A percentile compares a stretch with the other conserved stretches of the same genome.
phyloP scores from a whole-genome alignment of 2,329 filamentous ascomycete genomes.

The Raffaelea albimanens region DNA sequence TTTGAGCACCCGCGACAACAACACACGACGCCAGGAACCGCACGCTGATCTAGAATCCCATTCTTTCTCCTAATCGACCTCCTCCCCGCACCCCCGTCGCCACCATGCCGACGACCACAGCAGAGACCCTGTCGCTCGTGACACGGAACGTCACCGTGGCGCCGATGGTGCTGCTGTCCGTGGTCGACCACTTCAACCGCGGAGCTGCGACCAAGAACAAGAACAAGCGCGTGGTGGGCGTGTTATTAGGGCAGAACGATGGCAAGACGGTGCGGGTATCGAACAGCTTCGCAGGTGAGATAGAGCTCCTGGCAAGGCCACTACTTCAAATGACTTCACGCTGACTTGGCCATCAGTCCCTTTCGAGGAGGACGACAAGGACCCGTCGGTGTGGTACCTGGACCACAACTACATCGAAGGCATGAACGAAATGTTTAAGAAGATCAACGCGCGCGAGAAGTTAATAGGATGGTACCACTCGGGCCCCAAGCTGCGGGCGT shows the following conservation, averaged over 20 bases:
- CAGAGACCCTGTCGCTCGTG: slow-evolving; percentile 91
- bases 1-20: too few species aligned
- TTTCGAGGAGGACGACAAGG: slow-evolving; percentile 98
- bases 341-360: too few species aligned
- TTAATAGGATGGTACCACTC: slow-evolving; percentile 99
- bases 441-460: slow-evolving; percentile 98
- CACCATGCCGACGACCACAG: slow-evolving; percentile 90
- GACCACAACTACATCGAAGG: slow-evolving; percentile 99
- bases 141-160: slow-evolving; percentile 93
- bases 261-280: slow-evolving; percentile 94
- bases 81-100: slow-evolving; percentile 8
- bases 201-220: slow-evolving; percentile 77
- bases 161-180: slow-evolving; percentile 92
- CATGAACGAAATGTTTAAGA: slow-evolving; percentile 99
- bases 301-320: too few species aligned
- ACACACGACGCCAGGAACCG: too few species aligned
- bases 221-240: slow-evolving; percentile 83
- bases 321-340: slow-evolving; percentile 4
- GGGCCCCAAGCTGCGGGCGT: slow-evolving; percentile 90
- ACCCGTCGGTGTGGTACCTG: slow-evolving; percentile 97
- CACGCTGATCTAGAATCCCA: slow-evolving; percentile 4
- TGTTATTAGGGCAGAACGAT: slow-evolving; percentile 89
- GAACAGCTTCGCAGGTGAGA: slow-evolving; percentile 95
- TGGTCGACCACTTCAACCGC: slow-evolving; percentile 96
- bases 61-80: not conserved